A percentile compares a stretch with the other conserved stretches of the same genome.
phyloP scores from a whole-genome alignment of 2,329 filamentous ascomycete species.

The Paraconiothyrium sp. region DNA sequence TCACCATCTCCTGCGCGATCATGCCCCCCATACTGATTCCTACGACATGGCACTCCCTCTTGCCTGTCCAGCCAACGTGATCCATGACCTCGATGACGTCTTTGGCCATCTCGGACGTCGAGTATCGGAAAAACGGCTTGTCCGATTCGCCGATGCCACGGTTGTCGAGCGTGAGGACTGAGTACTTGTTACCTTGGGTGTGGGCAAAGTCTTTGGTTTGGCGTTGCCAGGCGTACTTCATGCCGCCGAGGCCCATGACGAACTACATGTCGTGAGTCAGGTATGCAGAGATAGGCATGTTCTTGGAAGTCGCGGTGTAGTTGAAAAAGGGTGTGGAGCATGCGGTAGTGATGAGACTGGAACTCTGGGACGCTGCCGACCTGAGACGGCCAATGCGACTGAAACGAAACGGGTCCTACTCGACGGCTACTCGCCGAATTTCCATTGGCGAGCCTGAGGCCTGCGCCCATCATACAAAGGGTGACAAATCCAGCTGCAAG shows the following conservation, averaged over 20 bases:
- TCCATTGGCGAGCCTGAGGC: neutral
- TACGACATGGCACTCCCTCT: conserved; percentile 71
- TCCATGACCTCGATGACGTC: conserved; percentile 76
- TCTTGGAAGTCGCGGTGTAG: conserved; percentile 13
- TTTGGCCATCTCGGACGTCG: conserved; percentile 83
- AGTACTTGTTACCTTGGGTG: conserved; percentile 71
- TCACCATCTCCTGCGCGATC: conserved; percentile 84
- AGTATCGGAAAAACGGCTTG: conserved; percentile 80
- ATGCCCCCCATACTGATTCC: conserved; percentile 90
- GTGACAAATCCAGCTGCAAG: conserved; percentile 15
- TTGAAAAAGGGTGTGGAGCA: conserved; percentile 30
- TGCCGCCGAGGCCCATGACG: conserved; percentile 81
- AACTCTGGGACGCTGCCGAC: conserved; percentile 30
- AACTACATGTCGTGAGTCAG: conserved; percentile 61
- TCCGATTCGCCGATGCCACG: conserved; percentile 83
- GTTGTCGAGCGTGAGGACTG: conserved; percentile 82
- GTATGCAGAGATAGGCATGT: neutral
- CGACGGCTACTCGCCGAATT: neutral
- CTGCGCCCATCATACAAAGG: neutral
- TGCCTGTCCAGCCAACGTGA: conserved; percentile 73
- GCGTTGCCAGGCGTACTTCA: conserved; percentile 77
- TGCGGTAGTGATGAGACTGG: conserved; percentile 37
- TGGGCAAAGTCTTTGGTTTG: conserved; percentile 87
- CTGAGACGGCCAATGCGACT: conserved; percentile 49
- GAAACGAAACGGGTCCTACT: conserved; percentile 45